Evolutionary conservation across 73 alveolate genomes (phyloP).

Genomic region (Paramecium octaurelia): DNA sequence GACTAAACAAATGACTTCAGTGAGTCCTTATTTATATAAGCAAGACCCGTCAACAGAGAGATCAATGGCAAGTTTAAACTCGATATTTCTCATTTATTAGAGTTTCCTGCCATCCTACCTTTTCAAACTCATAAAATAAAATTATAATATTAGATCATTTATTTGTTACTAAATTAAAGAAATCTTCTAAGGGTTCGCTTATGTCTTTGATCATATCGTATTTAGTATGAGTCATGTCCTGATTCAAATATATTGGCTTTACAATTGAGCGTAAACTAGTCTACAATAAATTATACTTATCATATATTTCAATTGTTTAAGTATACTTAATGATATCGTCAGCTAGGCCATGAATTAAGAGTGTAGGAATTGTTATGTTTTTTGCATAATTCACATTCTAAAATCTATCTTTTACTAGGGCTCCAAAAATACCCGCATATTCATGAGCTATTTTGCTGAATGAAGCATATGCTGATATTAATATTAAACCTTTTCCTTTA

Average conservation of each 20-base stretch:
- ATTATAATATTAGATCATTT: background rate
- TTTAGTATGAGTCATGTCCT: background rate
- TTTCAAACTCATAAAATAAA: background rate
- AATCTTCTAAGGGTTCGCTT: background rate
- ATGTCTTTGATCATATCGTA: background rate
- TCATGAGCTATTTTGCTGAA: constrained; percentile 50
- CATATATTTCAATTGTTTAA: background rate
- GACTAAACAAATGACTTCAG: constrained; percentile 59
- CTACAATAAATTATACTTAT: background rate
- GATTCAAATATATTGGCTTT: background rate
- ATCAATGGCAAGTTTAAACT: constrained; percentile 49
- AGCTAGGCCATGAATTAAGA: background rate
- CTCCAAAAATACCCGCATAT: background rate
- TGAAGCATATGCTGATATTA: constrained; percentile 45
- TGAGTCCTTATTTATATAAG: constrained; percentile 45
- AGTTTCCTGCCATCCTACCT: constrained; percentile 53
- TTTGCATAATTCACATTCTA: background rate
- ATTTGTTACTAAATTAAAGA: background rate
- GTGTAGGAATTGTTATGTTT: background rate
- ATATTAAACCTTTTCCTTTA: constrained; percentile 49
- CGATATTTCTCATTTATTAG: constrained; percentile 32
- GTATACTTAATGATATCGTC: background rate
- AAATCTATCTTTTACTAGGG: background rate
- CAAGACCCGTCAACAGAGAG: constrained; percentile 61
- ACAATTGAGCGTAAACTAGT: background rate